Evolutionary conservation across 2,329 filamentous ascomycete species (phyloP).

Genomic region (Monilinia fructicola): DNA sequence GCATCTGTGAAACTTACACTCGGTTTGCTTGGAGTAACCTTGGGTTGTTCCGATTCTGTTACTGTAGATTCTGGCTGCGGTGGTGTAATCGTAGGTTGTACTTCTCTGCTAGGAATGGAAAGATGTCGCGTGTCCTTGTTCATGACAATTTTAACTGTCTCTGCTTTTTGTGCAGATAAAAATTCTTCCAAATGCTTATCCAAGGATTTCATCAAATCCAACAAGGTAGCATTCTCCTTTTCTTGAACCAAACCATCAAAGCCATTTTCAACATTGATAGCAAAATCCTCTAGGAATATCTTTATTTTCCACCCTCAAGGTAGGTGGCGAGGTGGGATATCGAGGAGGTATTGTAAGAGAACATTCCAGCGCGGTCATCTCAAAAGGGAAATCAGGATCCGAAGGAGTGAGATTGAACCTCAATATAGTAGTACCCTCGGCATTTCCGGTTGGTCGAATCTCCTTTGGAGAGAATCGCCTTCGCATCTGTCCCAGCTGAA

Average conservation of each 20-base stretch:
- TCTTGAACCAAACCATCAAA: conserved; percentile 65
- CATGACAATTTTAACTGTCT: conserved; percentile 63
- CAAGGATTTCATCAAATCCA: conserved; percentile 66
- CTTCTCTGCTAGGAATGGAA: conserved; percentile 33
- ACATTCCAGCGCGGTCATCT: conserved; percentile 68
- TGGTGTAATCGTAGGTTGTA: conserved; percentile 28
- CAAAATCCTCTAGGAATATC: conserved; percentile 69
- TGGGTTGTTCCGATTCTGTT: conserved; percentile 18
- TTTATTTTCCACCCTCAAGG: conserved; percentile 64
- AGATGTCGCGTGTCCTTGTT: conserved; percentile 41
- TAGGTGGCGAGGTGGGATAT: conserved; percentile 61
- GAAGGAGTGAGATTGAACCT: conserved; percentile 68
- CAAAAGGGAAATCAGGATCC: conserved; percentile 82
- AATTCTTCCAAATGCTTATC: conserved; percentile 72
- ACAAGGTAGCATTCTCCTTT: conserved; percentile 56
- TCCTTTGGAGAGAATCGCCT: conserved; percentile 60
- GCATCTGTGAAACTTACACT: conserved; percentile 51
- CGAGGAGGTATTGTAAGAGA: conserved; percentile 61
- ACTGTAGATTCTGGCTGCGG: conserved; percentile 17
- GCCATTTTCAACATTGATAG: conserved; percentile 73
- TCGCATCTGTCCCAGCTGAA: conserved; percentile 72
- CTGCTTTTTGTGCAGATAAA: conserved; percentile 66
- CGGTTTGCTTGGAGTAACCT: conserved; percentile 26
- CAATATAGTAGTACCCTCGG: conserved; percentile 49
- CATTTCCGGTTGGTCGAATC: conserved; percentile 31